These are phyloP conservation scores for Populus hybrid DNA, from an alignment of 441 rosid species.

Conservation along the genomic window DNA sequence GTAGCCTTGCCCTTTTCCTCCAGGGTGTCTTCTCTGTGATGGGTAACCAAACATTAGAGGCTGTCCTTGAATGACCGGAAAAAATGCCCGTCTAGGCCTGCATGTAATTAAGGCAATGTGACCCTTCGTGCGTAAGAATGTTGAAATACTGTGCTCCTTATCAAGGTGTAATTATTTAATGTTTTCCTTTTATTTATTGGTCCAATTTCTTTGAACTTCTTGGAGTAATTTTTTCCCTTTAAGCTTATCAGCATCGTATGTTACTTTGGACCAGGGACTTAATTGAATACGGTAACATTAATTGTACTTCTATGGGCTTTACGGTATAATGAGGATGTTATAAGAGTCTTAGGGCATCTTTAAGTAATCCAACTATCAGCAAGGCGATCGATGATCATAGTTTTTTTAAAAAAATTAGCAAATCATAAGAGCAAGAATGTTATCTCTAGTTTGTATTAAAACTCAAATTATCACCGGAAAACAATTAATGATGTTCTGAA, in stretches of 20 bases:
- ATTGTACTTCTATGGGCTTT: background rate
- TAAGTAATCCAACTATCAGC: too few relatives aligned
- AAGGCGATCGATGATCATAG: too few relatives aligned
- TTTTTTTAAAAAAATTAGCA: too few relatives aligned
- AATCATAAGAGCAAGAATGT: too few relatives aligned
- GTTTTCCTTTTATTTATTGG: background rate
- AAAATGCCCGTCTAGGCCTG: background rate
- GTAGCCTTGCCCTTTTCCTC: too few relatives aligned
- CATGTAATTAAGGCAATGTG: too few relatives aligned
- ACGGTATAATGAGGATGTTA: too few relatives aligned
- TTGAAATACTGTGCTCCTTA: background rate
- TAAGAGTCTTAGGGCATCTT: too few relatives aligned
- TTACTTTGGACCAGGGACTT: background rate
- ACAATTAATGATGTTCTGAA: too few relatives aligned
- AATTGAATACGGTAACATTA: background rate
- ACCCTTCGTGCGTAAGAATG: background rate
- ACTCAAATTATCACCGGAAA: too few relatives aligned
- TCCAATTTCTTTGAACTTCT: background rate
- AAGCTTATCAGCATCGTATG: background rate
- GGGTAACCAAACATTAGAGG: constrained; percentile 3
- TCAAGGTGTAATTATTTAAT: background rate
- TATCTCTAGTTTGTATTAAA: too few relatives aligned
- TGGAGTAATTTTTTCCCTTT: too few relatives aligned
- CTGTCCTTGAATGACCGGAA: background rate
- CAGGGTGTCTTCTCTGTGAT: background rate